phyloP scores from a whole-genome alignment of 2,329 filamentous ascomycete species.

The Allantophomopsis cytisporea region DNA sequence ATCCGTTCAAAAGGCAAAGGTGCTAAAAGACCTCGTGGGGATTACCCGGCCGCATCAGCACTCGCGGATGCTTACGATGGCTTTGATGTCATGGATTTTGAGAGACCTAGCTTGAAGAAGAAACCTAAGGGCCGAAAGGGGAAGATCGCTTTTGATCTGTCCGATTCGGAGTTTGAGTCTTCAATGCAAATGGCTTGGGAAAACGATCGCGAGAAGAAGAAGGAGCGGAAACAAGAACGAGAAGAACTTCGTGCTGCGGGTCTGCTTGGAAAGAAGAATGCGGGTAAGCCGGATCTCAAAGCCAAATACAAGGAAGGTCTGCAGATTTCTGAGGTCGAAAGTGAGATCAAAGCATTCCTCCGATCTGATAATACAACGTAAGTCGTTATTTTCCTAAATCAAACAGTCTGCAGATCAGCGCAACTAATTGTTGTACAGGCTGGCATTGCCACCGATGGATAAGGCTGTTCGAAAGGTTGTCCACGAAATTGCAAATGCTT shows the following conservation, averaged over 20 bases:
- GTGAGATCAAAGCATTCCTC: constrained; percentile 63
- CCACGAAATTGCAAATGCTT: constrained; percentile 62
- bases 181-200: constrained; percentile 45
- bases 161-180: constrained; percentile 54
- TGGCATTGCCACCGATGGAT: constrained; percentile 74
- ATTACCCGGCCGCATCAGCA: constrained; percentile 37
- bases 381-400: constrained; percentile 11
- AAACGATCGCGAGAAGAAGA: constrained; percentile 60
- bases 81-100: constrained; percentile 78
- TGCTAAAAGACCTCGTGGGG: constrained; percentile 14
- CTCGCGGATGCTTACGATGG: constrained; percentile 43
- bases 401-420: neutral
- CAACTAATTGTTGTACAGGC: constrained; percentile 26
- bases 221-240: constrained; percentile 53
- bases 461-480: constrained; percentile 63
- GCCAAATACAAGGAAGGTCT: constrained; percentile 64
- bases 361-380: constrained; percentile 48
- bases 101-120: constrained; percentile 50
- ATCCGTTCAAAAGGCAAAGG: constrained; percentile 10
- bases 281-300: constrained; percentile 39
- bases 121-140: constrained; percentile 49
- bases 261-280: constrained; percentile 40
- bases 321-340: constrained; percentile 52
- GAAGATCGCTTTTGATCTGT: constrained; percentile 35
- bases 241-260: constrained; percentile 54